Conservation (phyloP, 2,329 filamentous ascomycete genomes). For the Xylariaceae sp. region DNA sequence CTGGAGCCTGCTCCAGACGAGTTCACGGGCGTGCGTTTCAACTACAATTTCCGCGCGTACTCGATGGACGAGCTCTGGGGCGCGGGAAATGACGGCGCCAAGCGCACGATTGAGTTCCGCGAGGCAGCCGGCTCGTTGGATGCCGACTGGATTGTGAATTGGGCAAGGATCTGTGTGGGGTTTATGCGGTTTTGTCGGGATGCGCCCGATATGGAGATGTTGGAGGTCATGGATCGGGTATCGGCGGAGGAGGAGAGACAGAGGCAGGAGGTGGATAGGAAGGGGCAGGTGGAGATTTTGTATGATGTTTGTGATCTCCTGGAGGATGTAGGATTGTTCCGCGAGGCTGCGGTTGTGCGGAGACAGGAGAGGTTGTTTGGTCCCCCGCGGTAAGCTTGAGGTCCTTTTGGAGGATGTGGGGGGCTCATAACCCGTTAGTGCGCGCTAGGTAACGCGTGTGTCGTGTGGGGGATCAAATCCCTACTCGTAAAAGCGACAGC, state of each 20-base stretch:
- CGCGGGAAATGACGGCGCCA: neutral
- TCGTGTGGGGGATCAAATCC: neutral
- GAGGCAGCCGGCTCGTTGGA: slow-evolving; percentile 34
- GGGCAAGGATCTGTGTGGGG: slow-evolving; percentile 34
- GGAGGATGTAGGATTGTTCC: slow-evolving; percentile 32
- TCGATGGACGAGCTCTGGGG: neutral
- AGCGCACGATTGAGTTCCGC: slow-evolving; percentile 35
- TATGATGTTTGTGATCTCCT: slow-evolving; percentile 37
- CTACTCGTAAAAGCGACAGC: neutral
- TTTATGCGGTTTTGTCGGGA: slow-evolving; percentile 23
- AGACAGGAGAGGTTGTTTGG: slow-evolving; percentile 17
- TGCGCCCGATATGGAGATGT: neutral
- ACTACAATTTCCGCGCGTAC: slow-evolving; percentile 28
- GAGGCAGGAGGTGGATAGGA: slow-evolving; percentile 8
- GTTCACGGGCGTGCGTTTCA: slow-evolving; percentile 1
- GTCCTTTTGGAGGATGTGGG: no score
- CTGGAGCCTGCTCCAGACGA: neutral
- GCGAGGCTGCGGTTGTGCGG: slow-evolving; percentile 29
- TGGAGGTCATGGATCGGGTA: slow-evolving; percentile 29
- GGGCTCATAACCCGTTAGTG: no score
- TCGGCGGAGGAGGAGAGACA: slow-evolving; percentile 29
- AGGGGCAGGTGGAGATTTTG: neutral
- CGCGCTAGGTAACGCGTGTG: no score
- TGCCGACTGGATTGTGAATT: slow-evolving; percentile 32
- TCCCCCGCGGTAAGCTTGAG: slow-evolving; percentile 16